Percentiles rank a stretch among this genome's conserved stretches.
These are phyloP conservation scores for Rhynchospora tenuis DNA, from an alignment of 176 grass and related monocot species.

Conservation along the genomic window DNA sequence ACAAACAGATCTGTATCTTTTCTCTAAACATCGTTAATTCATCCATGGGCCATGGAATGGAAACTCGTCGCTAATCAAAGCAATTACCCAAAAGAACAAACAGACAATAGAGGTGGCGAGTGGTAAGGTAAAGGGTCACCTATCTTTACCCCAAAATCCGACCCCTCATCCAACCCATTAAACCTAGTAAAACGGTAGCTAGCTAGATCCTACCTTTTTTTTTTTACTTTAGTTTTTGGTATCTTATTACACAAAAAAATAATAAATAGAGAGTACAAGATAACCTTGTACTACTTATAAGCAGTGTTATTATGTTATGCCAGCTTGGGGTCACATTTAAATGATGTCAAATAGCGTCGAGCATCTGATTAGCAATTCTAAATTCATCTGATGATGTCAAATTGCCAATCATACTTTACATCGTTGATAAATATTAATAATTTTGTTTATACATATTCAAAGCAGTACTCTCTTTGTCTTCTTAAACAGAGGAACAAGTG, in stretches of 20 bases:
- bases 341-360: too few species aligned
- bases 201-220: not conserved
- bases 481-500: not conserved
- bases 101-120: conserved; percentile 4
- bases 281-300: not conserved
- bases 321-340: too few species aligned
- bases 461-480: not conserved
- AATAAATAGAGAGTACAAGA: not conserved
- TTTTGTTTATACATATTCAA: not conserved
- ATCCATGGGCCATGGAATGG: not conserved
- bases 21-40: not conserved
- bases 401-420: not conserved
- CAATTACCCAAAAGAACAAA: conserved; percentile 1
- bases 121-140: not conserved
- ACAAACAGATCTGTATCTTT: too few species aligned
- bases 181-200: conserved; percentile 11
- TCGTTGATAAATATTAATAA: not conserved
- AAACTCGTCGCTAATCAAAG: not conserved
- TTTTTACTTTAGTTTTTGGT: not conserved
- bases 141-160: not conserved
- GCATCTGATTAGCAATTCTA: too few species aligned
- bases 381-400: not conserved
- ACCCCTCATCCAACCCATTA: conserved; percentile 23
- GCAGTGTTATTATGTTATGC: not conserved
- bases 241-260: not conserved